Conservation (phyloP, 73 alveolate genomes). For the Paramecium primaurelia region DNA sequence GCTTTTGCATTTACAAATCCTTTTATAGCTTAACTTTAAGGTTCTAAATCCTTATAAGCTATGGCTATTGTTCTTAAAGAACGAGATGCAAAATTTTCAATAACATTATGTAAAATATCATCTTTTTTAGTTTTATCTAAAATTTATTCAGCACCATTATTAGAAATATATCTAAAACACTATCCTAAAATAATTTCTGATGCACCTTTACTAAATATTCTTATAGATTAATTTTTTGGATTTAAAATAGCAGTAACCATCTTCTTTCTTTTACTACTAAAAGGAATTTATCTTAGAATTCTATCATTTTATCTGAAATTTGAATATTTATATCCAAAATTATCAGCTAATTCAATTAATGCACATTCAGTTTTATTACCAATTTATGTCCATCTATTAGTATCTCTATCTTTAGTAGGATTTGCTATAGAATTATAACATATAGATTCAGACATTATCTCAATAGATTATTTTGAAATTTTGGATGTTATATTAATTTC, state of each 20-base stretch:
- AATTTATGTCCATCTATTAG: slow-evolving; percentile 58
- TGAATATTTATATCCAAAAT: slow-evolving; percentile 48
- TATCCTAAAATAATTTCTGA: slow-evolving; percentile 76
- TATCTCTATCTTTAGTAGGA: slow-evolving; percentile 57
- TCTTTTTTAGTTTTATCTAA: slow-evolving; percentile 46
- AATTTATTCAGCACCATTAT: slow-evolving; percentile 66
- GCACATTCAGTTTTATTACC: slow-evolving; percentile 83
- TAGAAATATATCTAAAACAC: slow-evolving; percentile 68
- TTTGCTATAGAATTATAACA: slow-evolving; percentile 53
- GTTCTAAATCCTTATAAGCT: slow-evolving; percentile 76
- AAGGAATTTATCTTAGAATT: slow-evolving; percentile 70
- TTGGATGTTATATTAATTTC: background rate
- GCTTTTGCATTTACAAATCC: background rate
- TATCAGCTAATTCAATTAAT: slow-evolving; percentile 52
- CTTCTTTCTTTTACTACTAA: slow-evolving; percentile 91
- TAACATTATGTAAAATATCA: slow-evolving; percentile 64
- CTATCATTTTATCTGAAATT: slow-evolving; percentile 16
- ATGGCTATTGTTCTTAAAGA: slow-evolving; percentile 79
- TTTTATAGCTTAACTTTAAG: background rate
- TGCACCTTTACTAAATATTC: slow-evolving; percentile 85
- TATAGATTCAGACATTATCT: slow-evolving; percentile 40
- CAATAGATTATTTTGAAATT: slow-evolving; percentile 16
- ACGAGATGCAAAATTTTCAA: slow-evolving; percentile 76
- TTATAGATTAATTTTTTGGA: slow-evolving; percentile 61
- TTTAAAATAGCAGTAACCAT: slow-evolving; percentile 84